Evolutionary conservation across 108 stramenopile species (phyloP).

Genomic region (Schizochytrium sp.): DNA sequence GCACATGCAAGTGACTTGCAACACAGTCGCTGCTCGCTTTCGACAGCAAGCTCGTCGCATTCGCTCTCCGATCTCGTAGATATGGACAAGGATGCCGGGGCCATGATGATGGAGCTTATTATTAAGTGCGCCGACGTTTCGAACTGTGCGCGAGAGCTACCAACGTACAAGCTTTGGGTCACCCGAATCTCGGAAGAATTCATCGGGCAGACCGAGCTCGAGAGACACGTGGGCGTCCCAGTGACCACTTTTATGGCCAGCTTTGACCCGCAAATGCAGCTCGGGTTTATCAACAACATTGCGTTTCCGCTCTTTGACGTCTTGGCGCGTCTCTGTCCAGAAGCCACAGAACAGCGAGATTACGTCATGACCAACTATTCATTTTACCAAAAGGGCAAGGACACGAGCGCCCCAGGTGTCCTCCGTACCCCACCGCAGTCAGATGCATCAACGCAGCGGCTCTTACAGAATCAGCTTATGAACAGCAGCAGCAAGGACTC

Average conservation of each 20-base stretch:
- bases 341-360: background rate
- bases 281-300: background rate
- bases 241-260: background rate
- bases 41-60: no score
- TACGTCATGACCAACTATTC: background rate
- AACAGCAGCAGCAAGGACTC: background rate
- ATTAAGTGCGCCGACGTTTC: background rate
- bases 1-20: background rate
- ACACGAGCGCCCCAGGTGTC: background rate
- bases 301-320: background rate
- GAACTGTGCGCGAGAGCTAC: background rate
- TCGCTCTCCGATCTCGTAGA: background rate
- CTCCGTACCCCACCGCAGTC: background rate
- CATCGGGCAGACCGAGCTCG: background rate
- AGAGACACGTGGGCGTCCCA: background rate
- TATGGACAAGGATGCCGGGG: background rate
- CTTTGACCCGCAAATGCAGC: slow-evolving; percentile 1
- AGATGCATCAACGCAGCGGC: no score
- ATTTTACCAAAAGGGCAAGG: background rate
- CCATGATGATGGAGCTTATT: background rate
- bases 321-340: background rate
- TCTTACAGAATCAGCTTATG: no score
- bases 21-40: no score
- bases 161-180: background rate
- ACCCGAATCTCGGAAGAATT: background rate